Base-by-base conservation (phyloP, 768 basidiomycete species). In the Tricholoma sp. region DNA sequence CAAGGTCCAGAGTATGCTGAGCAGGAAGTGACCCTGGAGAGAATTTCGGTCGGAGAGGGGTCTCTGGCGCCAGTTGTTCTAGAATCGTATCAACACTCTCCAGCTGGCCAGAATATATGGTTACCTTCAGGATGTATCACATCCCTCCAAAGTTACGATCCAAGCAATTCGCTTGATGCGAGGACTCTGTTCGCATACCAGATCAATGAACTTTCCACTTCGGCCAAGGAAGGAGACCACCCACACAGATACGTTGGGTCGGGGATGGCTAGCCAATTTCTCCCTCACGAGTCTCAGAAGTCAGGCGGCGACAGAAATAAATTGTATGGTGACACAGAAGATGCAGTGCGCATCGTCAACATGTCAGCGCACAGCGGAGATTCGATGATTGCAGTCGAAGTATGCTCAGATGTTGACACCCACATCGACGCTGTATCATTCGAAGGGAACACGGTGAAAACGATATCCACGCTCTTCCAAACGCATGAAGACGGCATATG, bases 371-470 rank as follows among this genome's bases (percentile, higher is more conserved):
- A 41, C 52, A 57, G 63, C 33, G 52, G 59, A 6, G 59, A 63
- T 7, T 50, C 53, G 17, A 61, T 63, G 45, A 61, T 73, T 31
- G 63, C 66, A 1, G 64, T 74, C 42, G 70, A 75, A 58, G 75
- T 77, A 20, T 79, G 76, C 71, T 70, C 59, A 37, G 66, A 79
- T 29, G 72, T 76, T 56, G 68, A 72, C 49, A 76, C 74, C 0
- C 71, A 75, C 52, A 72, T 76, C 17, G 70, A 68, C 31, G 63
- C 69, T 13, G 65, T 71, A 7, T 62, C 72, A 15, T 64, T 66
- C 24, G 54, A 57, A 4, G 59, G 45, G 0, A 57, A 53, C 10
- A 34, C 55, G 29, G 54, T 55, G 50, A 56, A 54, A 52, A 63
- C 49, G 31, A 20, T 50, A n/a, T 48, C 66, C 31, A 66, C 65